Base-by-base conservation (phyloP, 352 stramenopile species). In the Lagenidium giganteum region DNA sequence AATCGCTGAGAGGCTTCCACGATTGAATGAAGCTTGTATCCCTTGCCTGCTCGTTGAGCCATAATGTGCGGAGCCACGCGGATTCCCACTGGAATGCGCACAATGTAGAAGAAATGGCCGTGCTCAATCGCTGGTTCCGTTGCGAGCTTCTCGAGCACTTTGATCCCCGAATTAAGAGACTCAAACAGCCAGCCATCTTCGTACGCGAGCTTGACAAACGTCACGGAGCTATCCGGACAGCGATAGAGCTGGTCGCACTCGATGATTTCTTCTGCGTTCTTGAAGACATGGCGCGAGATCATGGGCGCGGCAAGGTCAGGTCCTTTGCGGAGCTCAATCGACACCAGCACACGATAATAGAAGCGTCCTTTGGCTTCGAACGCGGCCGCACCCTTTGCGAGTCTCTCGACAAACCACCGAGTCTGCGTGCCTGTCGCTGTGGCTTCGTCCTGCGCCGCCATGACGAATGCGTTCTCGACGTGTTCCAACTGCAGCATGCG, bases 211-310 rank as follows among this genome's bases (percentile, higher is more conserved):
- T 86, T 82, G 7, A 79, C 66, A 42, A 86, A 86, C 3, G 67
- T 78, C 31, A 83, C 66, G 7, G 58, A 57, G 38, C 65, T 83
- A 29, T 78, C 59, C 14, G 73, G 73, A 54, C 65, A 83, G 18
- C 65, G 67, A 32, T 81, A 82, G 8, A 70, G 62, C 27, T 67
- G 68, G 24, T 70, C 56, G 24, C 67, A 78, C 34, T 86, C 70
- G 34, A 86, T 75, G 49, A 86, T 81, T 44, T 86, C 73, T 41
- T 80, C 67, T 18, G 69, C 70, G 36, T 83, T 80, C 44, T 83
- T 83, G 27, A 76, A 73, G 26, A 77, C 49, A 34, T 78, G 58
- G 16, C 63, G 48, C 1, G 71, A 70, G 42, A 82, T 78, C 30
- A 82, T 64, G 2, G 70, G 63, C 11, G 73, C 63, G 14, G 83